Evolutionary conservation across 148 eudicot species (phyloP), one percentile per base, ranked within the genome.

Genomic region (Silene uniflora): DNA sequence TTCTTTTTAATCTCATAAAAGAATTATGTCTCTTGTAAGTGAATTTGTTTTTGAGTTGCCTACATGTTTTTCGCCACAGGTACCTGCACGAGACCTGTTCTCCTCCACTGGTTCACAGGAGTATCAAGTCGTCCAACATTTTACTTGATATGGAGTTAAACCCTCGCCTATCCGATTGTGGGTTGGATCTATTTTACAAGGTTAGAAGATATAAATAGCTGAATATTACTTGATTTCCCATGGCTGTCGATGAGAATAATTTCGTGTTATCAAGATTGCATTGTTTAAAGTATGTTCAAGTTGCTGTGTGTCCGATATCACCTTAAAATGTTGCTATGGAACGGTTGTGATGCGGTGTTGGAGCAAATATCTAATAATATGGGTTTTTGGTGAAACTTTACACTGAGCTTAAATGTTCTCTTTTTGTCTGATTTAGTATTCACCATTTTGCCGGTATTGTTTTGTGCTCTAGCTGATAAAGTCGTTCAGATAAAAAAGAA

Each of bases 111-210:
- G 66, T 87, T 65, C 91, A 90, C 75, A 84, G 83, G 79, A 82
- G 87, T 81, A 82, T 90, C 73, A 88, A 81, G 62, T 85, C 95
- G 4, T 82, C 88, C 46, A 90, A 90, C 77, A 87, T 90, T 72
- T 80, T 90, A 52, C 90, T 90, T 16, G 95, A 90, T 73, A 55
- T 59, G n/a, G 95, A 90, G 69, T 86, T 88, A 44, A 90, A 88
- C 81, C 87, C 95, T 76, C 82, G 74, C 44, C 85, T 90, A 14
- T 78, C 83, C 1, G 95, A 90, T 64, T 90, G 89, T 56, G 90
- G 95, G 56, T 76, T 90, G 83, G 83, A 80, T 56, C 69, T 66
- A 42, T 84, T 86, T 84, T 82, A 82, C 71, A 77, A 81, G 89
- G 88, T 89, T 62, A 75, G 68, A 23, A 62, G 56, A 13, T 3